Base-by-base conservation (phyloP, 2,329 filamentous ascomycete species). In the Hypoxylon sp. region DNA sequence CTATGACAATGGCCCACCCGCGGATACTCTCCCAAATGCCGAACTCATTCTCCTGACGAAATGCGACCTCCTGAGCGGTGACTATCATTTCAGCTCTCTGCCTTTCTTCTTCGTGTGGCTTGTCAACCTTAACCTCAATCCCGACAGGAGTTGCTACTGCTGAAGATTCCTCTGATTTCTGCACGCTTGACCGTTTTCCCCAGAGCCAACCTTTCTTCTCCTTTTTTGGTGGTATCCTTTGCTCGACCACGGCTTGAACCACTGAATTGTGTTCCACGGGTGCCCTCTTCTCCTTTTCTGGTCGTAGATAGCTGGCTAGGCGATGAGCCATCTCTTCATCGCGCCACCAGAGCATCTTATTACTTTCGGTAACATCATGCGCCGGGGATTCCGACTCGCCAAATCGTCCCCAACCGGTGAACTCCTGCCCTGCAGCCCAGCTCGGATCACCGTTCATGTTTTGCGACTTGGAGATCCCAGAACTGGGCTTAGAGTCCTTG, bases 21-120 rank as follows among this genome's bases (percentile, higher is more conserved):
- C 79, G 81, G 66, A 77, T 77, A 32, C 82, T 84, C 73, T 87
- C 85, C 80, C 82, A 84, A 0, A 88, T 75, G 0, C 85, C 85
- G 72, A 87, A 78, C 13, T 82, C 82, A 21, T 85, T 87, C 74
- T 86, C 81, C 49, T 74, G 74, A n/a, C 85, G 74, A 62, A 88
- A 87, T 0, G 83, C 83, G 1, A 86, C 80, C 68, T 86, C 81
- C 52, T 86, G 80, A 0, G 82, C 81, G 25, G 74, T 75, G 2
- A 82, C 81, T 2, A 71, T 75, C 80, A 87, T 84, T 3, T 69
- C 76, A 0, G 82, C 78, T 3, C 56, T 60, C 4, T 75, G 67
- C 72, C 1, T 74, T 69, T 5, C 74, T 25, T 45, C 46, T 46
- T 28, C 51, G 2, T 36, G 41, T 11, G 7, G 19, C 32, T 3